Evolutionary conservation across 176 grass and related monocot genomes (phyloP), one percentile per base, ranked within the genome.

Genomic region (Avena atlantica): DNA sequence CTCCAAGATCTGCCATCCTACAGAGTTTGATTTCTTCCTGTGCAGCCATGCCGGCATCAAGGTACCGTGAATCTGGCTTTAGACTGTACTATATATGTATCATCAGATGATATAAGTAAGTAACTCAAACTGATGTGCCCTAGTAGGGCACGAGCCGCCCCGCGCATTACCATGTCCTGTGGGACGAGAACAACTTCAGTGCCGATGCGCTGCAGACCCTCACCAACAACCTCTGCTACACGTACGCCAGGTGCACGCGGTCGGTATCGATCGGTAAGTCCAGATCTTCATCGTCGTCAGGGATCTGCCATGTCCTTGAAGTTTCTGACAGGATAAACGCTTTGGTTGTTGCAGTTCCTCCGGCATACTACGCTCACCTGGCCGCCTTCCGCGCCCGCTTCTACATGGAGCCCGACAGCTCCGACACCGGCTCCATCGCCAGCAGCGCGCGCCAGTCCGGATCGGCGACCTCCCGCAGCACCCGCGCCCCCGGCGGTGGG

Each of bases 41-140:
- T 95, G 95, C 87, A 98, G 95, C 84, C 95, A 98, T 87, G 93
- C 95, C 66, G 95, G 95, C 52, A 95, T 98, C 20, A 90, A 95
- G 84, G 91, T 91, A 80, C 40, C 6, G 40, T 42, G 6, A 42
- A 42, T 42, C 40, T 12, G n/a, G 15, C 7, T 65, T 27, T 49
- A 59, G 64, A 51, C 37, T 64, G 40, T 42, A 6, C 7, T 8
- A 6, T 42, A 1, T 42, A 42, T 42, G 19, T 56, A 51, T 82
- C 7, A 51, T 82, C 7, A n/a, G 25, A 23, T 21, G 29, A 37
- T 14, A 9, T 14, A 9, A 23, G 40, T 7, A 42, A 42, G 40
- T 72, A 12, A 62, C 3, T 49, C 1, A 67, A 67, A 60, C 67
- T 51, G 17, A 83, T 87, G 1, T 8, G 9, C 24, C 4, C 3